Evolutionary conservation across 768 basidiomycete genomes (phyloP).

Genomic region (Russula sp.): DNA sequence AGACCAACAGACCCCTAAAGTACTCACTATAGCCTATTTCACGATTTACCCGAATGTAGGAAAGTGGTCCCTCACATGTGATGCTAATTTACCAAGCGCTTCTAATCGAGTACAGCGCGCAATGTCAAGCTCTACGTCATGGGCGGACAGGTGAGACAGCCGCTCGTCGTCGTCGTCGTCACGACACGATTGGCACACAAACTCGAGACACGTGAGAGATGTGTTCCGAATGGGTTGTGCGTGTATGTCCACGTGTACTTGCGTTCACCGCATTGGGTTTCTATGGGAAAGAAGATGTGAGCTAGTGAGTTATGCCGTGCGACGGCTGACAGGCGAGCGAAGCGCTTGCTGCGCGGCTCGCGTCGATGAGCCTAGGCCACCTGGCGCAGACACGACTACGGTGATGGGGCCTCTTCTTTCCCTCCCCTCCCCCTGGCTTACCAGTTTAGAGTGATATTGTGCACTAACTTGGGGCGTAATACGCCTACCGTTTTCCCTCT

Average conservation of each 20-base stretch:
- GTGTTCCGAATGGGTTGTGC: too few relatives aligned
- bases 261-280: not conserved
- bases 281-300: not conserved
- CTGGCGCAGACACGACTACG: too few relatives aligned
- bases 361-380: too few relatives aligned
- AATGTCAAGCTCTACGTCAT: not conserved
- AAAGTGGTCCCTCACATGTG: not conserved
- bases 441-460: too few relatives aligned
- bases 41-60: not conserved
- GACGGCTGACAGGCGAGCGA: constrained; percentile 3
- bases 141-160: not conserved
- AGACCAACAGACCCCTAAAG: not conserved
- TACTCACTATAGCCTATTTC: not conserved
- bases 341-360: not conserved
- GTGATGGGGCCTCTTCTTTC: too few relatives aligned
- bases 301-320: not conserved
- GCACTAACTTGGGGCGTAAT: too few relatives aligned
- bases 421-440: too few relatives aligned
- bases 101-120: not conserved
- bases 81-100: too few relatives aligned
- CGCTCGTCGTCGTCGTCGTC: not conserved
- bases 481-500: too few relatives aligned
- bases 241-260: too few relatives aligned
- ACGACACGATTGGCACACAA: not conserved
- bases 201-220: not conserved